Evolutionary conservation across 192 early-diverging fungal species (phyloP), one percentile per base, ranked within the genome.

Genomic region (Rhizophlyctis rosea): DNA sequence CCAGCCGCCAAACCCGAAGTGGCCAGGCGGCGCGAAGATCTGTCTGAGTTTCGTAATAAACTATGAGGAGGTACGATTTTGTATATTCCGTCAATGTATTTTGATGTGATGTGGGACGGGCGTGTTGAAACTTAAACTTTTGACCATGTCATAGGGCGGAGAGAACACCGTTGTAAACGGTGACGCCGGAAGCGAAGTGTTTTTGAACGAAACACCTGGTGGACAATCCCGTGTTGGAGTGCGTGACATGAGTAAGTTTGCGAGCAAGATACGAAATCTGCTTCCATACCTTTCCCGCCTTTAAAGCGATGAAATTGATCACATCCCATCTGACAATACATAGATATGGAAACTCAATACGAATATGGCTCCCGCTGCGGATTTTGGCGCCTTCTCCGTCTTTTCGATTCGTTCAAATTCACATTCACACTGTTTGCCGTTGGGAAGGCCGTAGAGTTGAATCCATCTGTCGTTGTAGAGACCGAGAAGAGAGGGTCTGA

Each of bases 381-480:
- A 27, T 72, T 82, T 11, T 76, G 77, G 71, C 59, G 81, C 3
- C 67, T 82, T 54, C 33, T 75, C 32, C 36, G 61, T 25, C 28
- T 80, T 16, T 82, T 82, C 60, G 54, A 58, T 7, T 25, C 66
- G 33, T 18, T 39, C 4, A 29, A 34, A 5, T 71, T 65, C 61
- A 71, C 72, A 47, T 80, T 80, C 53, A 80, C 77, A 31, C 75
- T 74, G 59, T 82, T 81, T 61, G 77, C 77, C 35, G 77, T 82
- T 25, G 77, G 77, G 9, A 47, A 58, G 34, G 81, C 81, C 16
- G 81, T 77, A 28, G 81, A 82, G 48, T 60, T 65, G 4, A 61
- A 70, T 47, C 81, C 81, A 3, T 69, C 16, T 18, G 67, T 63
- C 0, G 65, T 82, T 13, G 36, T 39, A 7, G 70, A 64, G 34